phyloP scores from a whole-genome alignment of 371 early-diverging fungal species.

The Mucor racemosus region DNA sequence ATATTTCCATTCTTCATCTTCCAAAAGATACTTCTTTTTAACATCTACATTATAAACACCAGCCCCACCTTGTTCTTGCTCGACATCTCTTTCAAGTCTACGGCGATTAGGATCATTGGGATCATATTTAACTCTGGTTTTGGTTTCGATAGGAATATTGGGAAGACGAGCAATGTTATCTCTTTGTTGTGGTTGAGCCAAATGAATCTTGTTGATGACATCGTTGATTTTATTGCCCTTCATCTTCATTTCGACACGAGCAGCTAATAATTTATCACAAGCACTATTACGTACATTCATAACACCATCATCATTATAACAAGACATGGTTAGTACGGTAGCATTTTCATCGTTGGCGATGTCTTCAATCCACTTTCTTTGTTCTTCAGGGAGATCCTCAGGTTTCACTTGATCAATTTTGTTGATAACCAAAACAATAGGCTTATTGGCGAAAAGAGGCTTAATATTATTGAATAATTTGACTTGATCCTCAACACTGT shows the following conservation, averaged over 20 bases:
- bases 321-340: conserved; percentile 83
- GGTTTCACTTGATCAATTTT: conserved; percentile 93
- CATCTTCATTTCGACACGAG: conserved; percentile 96
- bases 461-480: conserved; percentile 95
- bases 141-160: conserved; percentile 83
- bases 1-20: conserved; percentile 94
- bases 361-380: conserved; percentile 75
- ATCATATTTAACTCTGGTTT: conserved; percentile 76
- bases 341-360: conserved; percentile 74
- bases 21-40: conserved; percentile 87
- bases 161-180: conserved; percentile 87
- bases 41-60: conserved; percentile 96
- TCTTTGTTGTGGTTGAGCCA: conserved; percentile 87
- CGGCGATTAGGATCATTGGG: conserved; percentile 83
- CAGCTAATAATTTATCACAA: conserved; percentile 91
- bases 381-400: conserved; percentile 81
- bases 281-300: conserved; percentile 94
- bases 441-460: conserved; percentile 99
- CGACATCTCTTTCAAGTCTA: conserved; percentile 89
- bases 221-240: conserved; percentile 88
- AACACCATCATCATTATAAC: conserved; percentile 94
- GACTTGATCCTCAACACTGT: conserved; percentile 94
- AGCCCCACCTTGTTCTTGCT: conserved; percentile 90
- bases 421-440: conserved; percentile 95
- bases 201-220: conserved; percentile 94